These are phyloP conservation scores for Drechslerella stenobrocha DNA, from an alignment of 2,329 filamentous ascomycete genomes.

Conservation along the genomic window DNA sequence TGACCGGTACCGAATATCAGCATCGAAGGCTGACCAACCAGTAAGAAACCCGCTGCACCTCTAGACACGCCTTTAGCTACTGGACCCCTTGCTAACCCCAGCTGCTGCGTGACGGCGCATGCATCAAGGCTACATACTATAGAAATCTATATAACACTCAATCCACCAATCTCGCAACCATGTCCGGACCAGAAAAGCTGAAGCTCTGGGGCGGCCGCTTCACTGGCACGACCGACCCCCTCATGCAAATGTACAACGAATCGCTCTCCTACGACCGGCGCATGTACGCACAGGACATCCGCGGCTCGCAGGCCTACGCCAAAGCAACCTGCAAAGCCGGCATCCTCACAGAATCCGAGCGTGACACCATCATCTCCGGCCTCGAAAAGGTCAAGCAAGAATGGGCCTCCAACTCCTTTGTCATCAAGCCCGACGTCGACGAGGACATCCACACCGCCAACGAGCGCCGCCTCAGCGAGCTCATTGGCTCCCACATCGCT, in stretches of 20 bases:
- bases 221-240: constrained; percentile 73
- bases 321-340: constrained; percentile 74
- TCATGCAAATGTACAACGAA: constrained; percentile 85
- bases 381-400: constrained; percentile 64
- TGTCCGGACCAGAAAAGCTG: constrained; percentile 30
- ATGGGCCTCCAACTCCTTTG: constrained; percentile 61
- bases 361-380: constrained; percentile 72
- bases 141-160: too few relatives aligned
- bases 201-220: constrained; percentile 60
- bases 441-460: constrained; percentile 72
- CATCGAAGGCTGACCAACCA: neutral
- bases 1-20: neutral
- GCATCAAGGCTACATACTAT: too few relatives aligned
- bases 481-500: constrained; percentile 81
- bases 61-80: too few relatives aligned
- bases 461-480: constrained; percentile 73
- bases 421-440: constrained; percentile 61
- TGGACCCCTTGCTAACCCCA: too few relatives aligned
- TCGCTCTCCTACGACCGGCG: constrained; percentile 76
- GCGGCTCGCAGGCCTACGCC: constrained; percentile 78
- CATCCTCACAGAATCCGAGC: constrained; percentile 73
- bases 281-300: constrained; percentile 79
- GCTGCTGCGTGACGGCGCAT: too few relatives aligned
- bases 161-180: neutral
- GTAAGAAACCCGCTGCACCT: too few relatives aligned